Base-by-base conservation (phyloP, 495 filamentous ascomycete species). In the Talaromyces wortmannii region DNA sequence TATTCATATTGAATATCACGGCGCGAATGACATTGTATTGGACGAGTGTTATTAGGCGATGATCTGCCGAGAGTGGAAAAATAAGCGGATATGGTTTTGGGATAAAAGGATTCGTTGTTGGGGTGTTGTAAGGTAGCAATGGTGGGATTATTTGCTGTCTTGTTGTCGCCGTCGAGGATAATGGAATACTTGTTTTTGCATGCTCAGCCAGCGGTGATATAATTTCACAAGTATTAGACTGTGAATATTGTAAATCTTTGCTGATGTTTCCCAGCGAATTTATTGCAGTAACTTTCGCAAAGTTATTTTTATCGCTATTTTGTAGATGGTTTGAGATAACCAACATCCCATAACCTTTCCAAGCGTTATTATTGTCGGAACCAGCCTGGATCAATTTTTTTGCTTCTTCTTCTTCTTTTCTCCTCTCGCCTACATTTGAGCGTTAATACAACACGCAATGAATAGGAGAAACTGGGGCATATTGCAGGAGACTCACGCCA, bases 21-120 rank as follows among this genome's bases (percentile, higher is more conserved):
- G 71, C 74, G 30, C 71, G 70, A 57, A 72, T 73, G 46, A 74
- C 71, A 49, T 77, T 77, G 45, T 72, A 57, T 59, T 70, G 68
- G 42, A 65, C 66, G 33, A 77, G 63, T 6, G 62, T 69, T 12
- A 75, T 60, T 12, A 77, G 71, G 42, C 73, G 67, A 55, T 75
- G 46, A 15, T 48, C 46, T 48, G 46, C 17, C 23, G 46, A 48
- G 17, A 48, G 13, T n/a, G 46, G 46, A 7, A 48, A 48, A 0
- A 48, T 13, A 13, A 48, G 29, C 67, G 45, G 68, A 45, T 42
- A 64, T 59, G 0, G 71, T 23, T 23, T 23, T 23, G 23, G 1
- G 23, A 23, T 23, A 23, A 23, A 23, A 69, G 48, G 59, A 61
- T 13, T 67, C 65, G 13, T 58, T 57, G 30, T 63, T 56, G 49